phyloP scores from a whole-genome alignment of 1,139 yeast species.

The Sugiyamaella pinicola region DNA sequence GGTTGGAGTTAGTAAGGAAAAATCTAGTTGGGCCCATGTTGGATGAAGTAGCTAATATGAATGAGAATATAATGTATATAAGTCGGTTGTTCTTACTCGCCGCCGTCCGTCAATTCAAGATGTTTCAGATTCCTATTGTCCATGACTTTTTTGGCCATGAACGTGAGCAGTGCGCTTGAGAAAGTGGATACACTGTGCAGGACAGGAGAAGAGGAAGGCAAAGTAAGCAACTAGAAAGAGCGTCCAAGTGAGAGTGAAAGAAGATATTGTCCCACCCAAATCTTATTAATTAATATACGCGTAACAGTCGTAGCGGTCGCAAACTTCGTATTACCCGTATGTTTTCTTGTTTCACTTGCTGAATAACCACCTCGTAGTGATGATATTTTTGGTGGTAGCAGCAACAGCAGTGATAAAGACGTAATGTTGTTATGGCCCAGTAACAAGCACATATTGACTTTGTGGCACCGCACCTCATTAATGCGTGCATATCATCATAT shows the following conservation, averaged over 20 bases:
- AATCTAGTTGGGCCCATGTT: slow-evolving; percentile 22
- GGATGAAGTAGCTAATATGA: too few species aligned
- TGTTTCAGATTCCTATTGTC: slow-evolving; percentile 13
- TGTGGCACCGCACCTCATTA: not conserved
- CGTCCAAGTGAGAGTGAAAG: too few species aligned
- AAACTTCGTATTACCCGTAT: too few species aligned
- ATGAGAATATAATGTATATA: not conserved
- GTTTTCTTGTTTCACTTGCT: too few species aligned
- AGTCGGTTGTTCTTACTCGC: not conserved
- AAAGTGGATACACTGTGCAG: not conserved
- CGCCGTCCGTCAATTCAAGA: not conserved
- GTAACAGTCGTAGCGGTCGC: too few species aligned
- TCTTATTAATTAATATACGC: too few species aligned
- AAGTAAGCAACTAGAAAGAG: not conserved
- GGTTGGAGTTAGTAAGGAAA: slow-evolving; percentile 28
- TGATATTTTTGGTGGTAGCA: not conserved
- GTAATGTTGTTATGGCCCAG: not conserved
- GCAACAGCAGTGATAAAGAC: not conserved
- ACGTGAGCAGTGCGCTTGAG: not conserved
- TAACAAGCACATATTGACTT: not conserved
- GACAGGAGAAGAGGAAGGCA: not conserved
- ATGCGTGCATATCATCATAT: not conserved
- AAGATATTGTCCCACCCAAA: too few species aligned
- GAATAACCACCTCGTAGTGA: too few species aligned
- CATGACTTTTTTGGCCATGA: slow-evolving; percentile 14